Conservation (phyloP, 495 filamentous ascomycete genomes). For the Neurospora pannonica region DNA sequence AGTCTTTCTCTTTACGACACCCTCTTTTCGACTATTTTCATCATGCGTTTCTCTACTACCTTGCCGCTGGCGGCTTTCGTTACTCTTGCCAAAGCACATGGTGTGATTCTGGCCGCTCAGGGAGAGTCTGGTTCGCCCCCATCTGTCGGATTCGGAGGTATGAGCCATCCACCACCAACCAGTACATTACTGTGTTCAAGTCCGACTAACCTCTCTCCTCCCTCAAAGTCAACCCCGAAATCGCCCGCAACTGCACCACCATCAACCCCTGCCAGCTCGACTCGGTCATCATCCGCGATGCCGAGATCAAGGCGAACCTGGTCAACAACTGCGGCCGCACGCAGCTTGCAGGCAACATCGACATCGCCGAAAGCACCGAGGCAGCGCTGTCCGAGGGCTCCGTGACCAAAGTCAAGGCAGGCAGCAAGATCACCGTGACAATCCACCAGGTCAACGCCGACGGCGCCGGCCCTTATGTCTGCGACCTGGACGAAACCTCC, state of each 20-base stretch:
- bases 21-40: constrained; percentile 5
- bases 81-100: constrained; percentile 29
- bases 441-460: constrained; percentile 49
- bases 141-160: constrained; percentile 35
- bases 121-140: constrained; percentile 28
- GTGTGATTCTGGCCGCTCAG: constrained; percentile 33
- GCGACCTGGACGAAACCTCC: constrained; percentile 36
- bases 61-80: constrained; percentile 29
- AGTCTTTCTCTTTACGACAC: not conserved
- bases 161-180: not conserved
- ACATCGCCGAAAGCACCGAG: constrained; percentile 45
- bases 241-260: constrained; percentile 39
- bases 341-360: constrained; percentile 43
- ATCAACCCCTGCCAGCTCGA: constrained; percentile 46
- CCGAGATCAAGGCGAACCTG: constrained; percentile 35
- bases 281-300: constrained; percentile 43
- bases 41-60: constrained; percentile 21
- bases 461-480: constrained; percentile 44
- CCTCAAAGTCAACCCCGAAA: constrained; percentile 23
- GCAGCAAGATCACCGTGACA: constrained; percentile 30
- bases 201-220: not conserved
- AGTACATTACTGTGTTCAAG: not conserved
- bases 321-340: constrained; percentile 43
- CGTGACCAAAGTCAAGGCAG: constrained; percentile 35
- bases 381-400: constrained; percentile 31